These are phyloP conservation scores for Botrytis deweyae DNA, from an alignment of 2,329 filamentous ascomycete species.

Conservation along the genomic window DNA sequence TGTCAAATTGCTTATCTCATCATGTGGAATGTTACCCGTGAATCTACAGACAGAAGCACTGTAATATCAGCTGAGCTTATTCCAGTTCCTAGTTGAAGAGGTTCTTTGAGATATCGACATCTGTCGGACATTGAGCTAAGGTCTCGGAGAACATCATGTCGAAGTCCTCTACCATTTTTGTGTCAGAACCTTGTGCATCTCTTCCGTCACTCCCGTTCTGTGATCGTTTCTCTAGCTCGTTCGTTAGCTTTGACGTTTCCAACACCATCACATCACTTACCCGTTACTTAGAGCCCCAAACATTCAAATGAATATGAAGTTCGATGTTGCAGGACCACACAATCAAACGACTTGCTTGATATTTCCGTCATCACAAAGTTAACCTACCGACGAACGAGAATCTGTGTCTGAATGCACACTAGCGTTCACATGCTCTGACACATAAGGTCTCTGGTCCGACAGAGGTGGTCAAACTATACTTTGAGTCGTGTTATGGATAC, in stretches of 20 bases:
- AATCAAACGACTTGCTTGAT: neutral
- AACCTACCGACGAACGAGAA: neutral
- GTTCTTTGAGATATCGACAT: neutral
- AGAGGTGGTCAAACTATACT: neutral
- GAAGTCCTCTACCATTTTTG: neutral
- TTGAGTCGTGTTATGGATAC: neutral
- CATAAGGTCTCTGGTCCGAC: neutral
- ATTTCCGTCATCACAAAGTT: neutral
- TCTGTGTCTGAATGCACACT: neutral
- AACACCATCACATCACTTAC: neutral
- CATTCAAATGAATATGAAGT: neutral
- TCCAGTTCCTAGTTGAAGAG: neutral
- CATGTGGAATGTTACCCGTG: neutral
- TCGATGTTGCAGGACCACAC: neutral
- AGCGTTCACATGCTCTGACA: neutral
- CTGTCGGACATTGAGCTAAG: neutral
- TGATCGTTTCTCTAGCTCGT: neutral
- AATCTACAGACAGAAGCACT: neutral
- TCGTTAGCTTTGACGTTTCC: neutral
- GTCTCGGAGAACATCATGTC: neutral
- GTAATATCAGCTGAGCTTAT: no score
- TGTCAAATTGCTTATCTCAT: neutral
- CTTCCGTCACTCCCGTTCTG: neutral
- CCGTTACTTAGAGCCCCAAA: neutral
- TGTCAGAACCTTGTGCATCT: neutral